A percentile compares a stretch with the other conserved stretches of the same genome.
Evolutionary conservation across 768 basidiomycete genomes (phyloP).

Genomic region (Leccinum broughii): DNA sequence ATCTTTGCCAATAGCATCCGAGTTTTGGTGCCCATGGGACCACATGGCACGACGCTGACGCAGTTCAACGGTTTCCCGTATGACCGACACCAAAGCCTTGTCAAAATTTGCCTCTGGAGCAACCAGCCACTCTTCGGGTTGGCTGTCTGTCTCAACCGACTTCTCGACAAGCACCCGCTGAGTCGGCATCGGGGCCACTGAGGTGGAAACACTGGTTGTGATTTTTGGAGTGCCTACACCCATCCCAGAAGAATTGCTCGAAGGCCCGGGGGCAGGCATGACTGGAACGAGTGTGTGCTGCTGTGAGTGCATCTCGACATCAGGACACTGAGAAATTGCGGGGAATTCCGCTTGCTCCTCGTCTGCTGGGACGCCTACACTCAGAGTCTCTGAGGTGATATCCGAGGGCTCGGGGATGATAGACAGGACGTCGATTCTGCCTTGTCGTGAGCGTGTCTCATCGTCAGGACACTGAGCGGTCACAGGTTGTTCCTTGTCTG

Average conservation of each 20-base stretch:
- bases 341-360: not conserved
- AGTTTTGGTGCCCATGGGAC: not conserved
- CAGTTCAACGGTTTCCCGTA: not conserved
- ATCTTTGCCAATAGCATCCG: not conserved
- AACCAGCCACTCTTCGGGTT: not conserved
- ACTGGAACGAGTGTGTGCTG: too few species aligned
- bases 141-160: not conserved
- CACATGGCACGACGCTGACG: not conserved
- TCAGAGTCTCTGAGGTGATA: too few species aligned
- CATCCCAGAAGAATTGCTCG: not conserved
- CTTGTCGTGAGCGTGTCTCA: too few species aligned
- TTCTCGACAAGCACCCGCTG: not conserved
- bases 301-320: too few species aligned
- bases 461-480: too few species aligned
- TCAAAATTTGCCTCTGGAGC: not conserved
- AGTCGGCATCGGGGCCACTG: too few species aligned
- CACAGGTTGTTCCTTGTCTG: too few species aligned
- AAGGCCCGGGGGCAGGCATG: too few species aligned
- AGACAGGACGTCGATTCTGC: too few species aligned
- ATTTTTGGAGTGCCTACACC: not conserved
- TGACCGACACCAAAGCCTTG: not conserved
- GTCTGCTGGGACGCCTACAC: too few species aligned
- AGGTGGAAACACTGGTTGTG: not conserved
- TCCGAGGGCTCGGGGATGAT: too few species aligned
- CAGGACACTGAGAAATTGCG: not conserved